Conservation (phyloP, 805 yeast genomes). For the Wickerhamomyces alni region DNA sequence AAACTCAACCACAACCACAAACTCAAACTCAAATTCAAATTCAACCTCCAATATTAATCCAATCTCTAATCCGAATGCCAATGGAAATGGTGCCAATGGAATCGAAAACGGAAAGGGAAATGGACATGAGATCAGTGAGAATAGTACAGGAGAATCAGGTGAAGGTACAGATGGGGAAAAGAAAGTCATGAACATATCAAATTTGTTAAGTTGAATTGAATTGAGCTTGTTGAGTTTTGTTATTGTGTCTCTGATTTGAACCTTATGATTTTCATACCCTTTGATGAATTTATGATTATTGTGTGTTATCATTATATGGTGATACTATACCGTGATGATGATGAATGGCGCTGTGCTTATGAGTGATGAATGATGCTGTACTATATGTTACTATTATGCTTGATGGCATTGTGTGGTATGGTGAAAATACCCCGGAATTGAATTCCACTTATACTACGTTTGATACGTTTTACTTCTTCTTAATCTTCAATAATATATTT, state of each 20-base stretch:
- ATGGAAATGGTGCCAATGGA: background rate
- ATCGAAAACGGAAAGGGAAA: background rate
- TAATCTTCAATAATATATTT: no score
- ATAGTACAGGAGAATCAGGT: background rate
- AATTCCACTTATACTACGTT: background rate
- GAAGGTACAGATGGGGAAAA: constrained; percentile 1
- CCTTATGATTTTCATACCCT: no score
- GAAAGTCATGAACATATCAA: constrained; percentile 19
- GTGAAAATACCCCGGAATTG: no score
- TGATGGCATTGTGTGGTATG: no score
- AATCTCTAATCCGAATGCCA: no score
- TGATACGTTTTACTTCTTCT: background rate
- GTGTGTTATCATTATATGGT: no score
- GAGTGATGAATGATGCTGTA: no score
- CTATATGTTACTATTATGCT: no score
- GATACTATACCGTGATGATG: no score
- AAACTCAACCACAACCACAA: background rate
- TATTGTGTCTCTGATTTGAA: no score
- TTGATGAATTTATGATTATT: no score
- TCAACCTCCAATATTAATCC: background rate
- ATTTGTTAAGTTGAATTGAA: constrained; percentile 10
- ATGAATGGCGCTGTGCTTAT: no score
- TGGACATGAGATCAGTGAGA: background rate
- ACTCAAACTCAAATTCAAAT: background rate
- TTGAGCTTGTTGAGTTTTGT: background rate